Evolutionary conservation across 2,329 filamentous ascomycete genomes (phyloP).

Genomic region (Aspergillus aculeatinus): DNA sequence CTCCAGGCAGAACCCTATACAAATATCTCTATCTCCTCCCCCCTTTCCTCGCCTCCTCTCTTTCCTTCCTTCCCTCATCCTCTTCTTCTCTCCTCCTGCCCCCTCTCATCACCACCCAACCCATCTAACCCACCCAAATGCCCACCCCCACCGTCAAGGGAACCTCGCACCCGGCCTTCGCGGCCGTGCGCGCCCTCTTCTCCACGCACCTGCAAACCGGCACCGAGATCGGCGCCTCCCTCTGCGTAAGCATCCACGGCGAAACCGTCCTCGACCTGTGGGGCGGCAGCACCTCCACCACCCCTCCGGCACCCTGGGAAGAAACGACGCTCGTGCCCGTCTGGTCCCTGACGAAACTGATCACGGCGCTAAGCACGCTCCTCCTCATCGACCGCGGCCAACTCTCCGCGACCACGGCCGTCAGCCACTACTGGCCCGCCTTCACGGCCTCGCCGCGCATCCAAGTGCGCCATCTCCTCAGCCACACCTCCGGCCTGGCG

Average conservation of each 20-base stretch:
- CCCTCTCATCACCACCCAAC: too few species aligned
- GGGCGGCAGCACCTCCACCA: constrained; percentile 38
- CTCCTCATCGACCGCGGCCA: constrained; percentile 44
- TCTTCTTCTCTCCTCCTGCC: too few species aligned
- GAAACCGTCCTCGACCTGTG: constrained; percentile 47
- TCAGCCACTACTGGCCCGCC: constrained; percentile 50
- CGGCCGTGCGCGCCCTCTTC: constrained; percentile 35
- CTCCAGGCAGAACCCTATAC: too few species aligned
- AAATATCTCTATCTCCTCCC: too few species aligned
- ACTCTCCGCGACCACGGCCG: constrained; percentile 38
- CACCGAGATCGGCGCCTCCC: constrained; percentile 48
- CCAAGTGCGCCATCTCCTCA: constrained; percentile 43
- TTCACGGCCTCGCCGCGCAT: constrained; percentile 47
- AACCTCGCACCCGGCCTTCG: constrained; percentile 39
- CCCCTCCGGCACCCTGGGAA: constrained; percentile 36
- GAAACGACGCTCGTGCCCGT: constrained; percentile 43
- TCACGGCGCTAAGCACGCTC: constrained; percentile 39
- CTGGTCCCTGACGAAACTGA: constrained; percentile 44
- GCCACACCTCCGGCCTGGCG: constrained; percentile 40
- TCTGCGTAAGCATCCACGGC: constrained; percentile 45
- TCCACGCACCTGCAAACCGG: constrained; percentile 37
- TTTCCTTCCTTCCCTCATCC: too few species aligned
- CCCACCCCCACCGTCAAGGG: constrained; percentile 36
- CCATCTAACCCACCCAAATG: too few species aligned
- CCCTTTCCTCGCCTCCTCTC: too few species aligned